A percentile compares a stretch with the other conserved stretches of the same genome.
phyloP scores from a whole-genome alignment of 1,284 basidiomycete genomes.

The Boletus subluridellus region DNA sequence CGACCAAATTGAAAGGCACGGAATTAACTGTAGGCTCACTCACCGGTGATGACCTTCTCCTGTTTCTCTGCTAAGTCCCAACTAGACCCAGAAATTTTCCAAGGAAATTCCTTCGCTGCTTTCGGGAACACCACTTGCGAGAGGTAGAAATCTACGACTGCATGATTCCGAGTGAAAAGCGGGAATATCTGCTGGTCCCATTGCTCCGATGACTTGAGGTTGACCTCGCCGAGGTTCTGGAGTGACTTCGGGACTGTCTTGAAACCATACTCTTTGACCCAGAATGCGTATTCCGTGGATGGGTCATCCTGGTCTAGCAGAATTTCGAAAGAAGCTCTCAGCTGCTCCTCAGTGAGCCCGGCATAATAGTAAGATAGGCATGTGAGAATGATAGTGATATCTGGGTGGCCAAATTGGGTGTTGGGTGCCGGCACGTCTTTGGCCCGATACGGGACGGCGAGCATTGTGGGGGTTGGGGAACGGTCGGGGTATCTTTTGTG shows the following conservation, averaged over 20 bases:
- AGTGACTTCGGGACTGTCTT: conserved; percentile 28
- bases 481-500: no score
- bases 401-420: no score
- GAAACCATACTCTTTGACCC: conserved; percentile 29
- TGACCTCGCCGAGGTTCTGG: conserved; percentile 38
- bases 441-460: no score
- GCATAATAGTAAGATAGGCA: background rate
- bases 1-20: background rate
- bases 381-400: conserved; percentile 34
- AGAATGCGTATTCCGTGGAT: conserved; percentile 39
- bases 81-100: no score
- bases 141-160: no score
- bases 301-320: conserved; percentile 45
- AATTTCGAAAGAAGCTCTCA: conserved; percentile 38
- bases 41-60: no score
- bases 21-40: no score
- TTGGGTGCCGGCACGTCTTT: no score
- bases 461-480: conserved; percentile 25
- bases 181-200: conserved; percentile 32
- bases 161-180: conserved; percentile 21
- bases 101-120: no score
- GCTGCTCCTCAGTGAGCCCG: conserved; percentile 40
- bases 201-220: conserved; percentile 40
- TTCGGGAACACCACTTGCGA: no score
- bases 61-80: no score